These are phyloP conservation scores for Trichoderma citrinoviride DNA, from an alignment of 2,329 filamentous ascomycete genomes.

Conservation along the genomic window DNA sequence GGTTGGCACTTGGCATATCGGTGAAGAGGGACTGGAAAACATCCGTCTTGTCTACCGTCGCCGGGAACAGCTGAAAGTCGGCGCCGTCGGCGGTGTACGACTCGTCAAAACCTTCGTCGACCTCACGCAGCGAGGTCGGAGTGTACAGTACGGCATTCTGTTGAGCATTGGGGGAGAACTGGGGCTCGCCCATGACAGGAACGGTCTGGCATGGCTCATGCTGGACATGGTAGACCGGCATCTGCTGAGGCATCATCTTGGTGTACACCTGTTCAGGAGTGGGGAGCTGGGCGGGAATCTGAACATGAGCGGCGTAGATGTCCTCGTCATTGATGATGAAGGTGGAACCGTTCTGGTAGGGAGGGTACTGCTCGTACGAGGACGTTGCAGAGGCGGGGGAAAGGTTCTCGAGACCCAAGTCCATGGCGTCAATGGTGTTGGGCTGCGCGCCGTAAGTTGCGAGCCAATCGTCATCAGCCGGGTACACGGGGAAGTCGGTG, in stretches of 20 bases:
- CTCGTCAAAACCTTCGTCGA: slow-evolving; percentile 66
- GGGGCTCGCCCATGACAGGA: slow-evolving; percentile 33
- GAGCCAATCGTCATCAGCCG: slow-evolving; percentile 47
- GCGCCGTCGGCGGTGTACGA: slow-evolving; percentile 44
- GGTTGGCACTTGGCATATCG: slow-evolving; percentile 49
- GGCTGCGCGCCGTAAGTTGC: slow-evolving; percentile 34
- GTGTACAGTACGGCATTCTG: slow-evolving; percentile 68
- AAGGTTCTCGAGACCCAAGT: slow-evolving; percentile 39
- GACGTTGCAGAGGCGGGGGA: slow-evolving; percentile 40
- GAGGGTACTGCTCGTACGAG: slow-evolving; percentile 52
- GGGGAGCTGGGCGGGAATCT: slow-evolving; percentile 51
- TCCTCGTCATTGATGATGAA: slow-evolving; percentile 62
- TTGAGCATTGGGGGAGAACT: slow-evolving; percentile 68
- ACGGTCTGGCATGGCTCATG: slow-evolving; percentile 29
- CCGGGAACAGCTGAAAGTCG: slow-evolving; percentile 65
- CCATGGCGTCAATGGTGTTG: slow-evolving; percentile 42
- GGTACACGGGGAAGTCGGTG: slow-evolving; percentile 51
- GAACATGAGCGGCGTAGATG: slow-evolving; percentile 58
- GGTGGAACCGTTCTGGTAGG: slow-evolving; percentile 59
- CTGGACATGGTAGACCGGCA: slow-evolving; percentile 34
- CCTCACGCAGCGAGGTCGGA: slow-evolving; percentile 57
- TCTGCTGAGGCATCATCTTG: slow-evolving; percentile 45
- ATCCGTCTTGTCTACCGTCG: slow-evolving; percentile 40
- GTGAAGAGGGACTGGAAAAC: slow-evolving; percentile 49
- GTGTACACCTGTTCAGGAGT: slow-evolving; percentile 41